Evolutionary conservation across 257 asterid genomes (phyloP).

Genomic region (Solanum chaucha): DNA sequence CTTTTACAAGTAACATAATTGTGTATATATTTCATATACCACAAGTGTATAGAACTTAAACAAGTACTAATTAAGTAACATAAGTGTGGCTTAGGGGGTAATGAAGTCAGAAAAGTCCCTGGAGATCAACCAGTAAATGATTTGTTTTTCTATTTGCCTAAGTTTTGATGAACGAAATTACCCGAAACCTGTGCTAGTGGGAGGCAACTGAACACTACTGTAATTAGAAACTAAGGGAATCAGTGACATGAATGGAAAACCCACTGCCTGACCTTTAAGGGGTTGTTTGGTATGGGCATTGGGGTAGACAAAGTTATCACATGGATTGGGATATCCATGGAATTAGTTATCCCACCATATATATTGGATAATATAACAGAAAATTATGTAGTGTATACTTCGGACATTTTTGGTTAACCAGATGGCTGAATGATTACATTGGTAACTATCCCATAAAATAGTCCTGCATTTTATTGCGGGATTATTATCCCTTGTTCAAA

Average conservation of each 20-base stretch:
- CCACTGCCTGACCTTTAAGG: neutral
- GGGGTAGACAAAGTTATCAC: neutral
- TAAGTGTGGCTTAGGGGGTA: neutral
- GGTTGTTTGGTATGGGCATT: neutral
- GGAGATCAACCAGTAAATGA: neutral
- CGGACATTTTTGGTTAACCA: neutral
- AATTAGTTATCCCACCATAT: neutral
- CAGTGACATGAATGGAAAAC: neutral
- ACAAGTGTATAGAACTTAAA: neutral
- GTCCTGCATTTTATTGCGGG: neutral
- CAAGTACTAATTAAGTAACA: neutral
- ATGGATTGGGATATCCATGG: neutral
- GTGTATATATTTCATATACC: neutral
- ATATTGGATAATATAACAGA: neutral
- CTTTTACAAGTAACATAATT: neutral
- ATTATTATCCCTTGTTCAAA: neutral
- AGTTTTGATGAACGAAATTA: neutral
- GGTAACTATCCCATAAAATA: neutral
- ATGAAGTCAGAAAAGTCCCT: neutral
- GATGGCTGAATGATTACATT: neutral
- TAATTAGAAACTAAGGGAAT: neutral
- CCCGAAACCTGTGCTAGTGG: neutral
- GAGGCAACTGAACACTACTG: neutral
- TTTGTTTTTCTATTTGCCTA: neutral
- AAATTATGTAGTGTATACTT: neutral